Percentiles rank a stretch among this genome's conserved stretches.
These are phyloP conservation scores for Diospyros lotus DNA, from an alignment of 148 eudicot species.

Conservation along the genomic window DNA sequence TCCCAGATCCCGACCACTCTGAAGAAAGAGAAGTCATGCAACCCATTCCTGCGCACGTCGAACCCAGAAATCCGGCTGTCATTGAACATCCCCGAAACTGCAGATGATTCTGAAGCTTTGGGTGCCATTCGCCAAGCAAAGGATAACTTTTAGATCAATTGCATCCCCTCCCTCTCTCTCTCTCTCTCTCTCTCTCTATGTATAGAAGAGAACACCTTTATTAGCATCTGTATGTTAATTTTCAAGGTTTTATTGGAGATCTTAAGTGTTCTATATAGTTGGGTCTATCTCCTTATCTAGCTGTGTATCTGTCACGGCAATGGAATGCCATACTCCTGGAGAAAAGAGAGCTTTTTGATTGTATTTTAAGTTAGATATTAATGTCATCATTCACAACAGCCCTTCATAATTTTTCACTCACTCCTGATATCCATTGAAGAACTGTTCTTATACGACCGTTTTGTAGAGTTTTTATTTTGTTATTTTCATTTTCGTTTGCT, in stretches of 20 bases:
- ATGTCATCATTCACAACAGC: no score
- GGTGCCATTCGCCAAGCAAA: slow-evolving; percentile 72
- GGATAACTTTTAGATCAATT: slow-evolving; percentile 49
- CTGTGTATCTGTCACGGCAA: no score
- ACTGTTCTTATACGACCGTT: no score
- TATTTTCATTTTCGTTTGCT: no score
- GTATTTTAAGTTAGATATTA: no score
- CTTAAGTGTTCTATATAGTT: neutral
- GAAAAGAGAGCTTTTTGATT: no score
- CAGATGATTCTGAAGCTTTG: slow-evolving; percentile 62
- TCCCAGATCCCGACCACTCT: slow-evolving; percentile 70
- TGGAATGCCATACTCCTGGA: no score
- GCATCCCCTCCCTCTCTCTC: no score
- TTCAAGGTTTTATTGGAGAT: neutral
- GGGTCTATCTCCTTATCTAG: no score
- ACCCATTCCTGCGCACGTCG: slow-evolving; percentile 76
- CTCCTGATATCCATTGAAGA: no score
- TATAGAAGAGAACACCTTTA: neutral
- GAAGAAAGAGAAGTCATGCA: slow-evolving; percentile 67
- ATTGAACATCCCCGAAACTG: slow-evolving; percentile 46
- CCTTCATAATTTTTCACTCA: no score
- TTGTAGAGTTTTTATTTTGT: no score
- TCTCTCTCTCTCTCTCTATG: neutral
- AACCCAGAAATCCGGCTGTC: slow-evolving; percentile 59
- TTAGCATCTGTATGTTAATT: neutral